Evolutionary conservation across 2,329 filamentous ascomycete genomes (phyloP).

Genomic region (Calonectria hawksworthii): DNA sequence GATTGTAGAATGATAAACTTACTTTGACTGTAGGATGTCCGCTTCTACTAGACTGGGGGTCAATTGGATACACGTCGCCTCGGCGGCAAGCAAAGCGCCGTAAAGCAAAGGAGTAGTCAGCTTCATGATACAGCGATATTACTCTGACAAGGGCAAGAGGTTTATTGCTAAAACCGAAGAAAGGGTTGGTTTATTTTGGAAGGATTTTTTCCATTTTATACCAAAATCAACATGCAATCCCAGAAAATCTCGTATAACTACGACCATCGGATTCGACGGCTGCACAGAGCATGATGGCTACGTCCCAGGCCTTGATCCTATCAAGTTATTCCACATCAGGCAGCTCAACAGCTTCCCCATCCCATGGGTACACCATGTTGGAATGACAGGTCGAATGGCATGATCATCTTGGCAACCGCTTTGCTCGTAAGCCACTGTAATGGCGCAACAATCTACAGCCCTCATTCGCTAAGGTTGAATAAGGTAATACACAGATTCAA

Average conservation of each 20-base stretch:
- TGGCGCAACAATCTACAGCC: conserved; percentile 17
- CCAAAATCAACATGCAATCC: conserved; percentile 26
- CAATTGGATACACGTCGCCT: conserved; percentile 40
- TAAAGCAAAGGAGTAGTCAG: conserved; percentile 37
- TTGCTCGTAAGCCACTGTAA: conserved; percentile 29
- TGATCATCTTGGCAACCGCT: conserved; percentile 36
- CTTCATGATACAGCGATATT: conserved; percentile 36
- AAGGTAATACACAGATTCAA: not conserved
- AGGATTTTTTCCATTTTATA: not conserved
- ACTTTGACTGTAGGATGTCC: conserved; percentile 43
- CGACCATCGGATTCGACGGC: not conserved
- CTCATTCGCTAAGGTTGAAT: conserved; percentile 32
- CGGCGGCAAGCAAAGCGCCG: conserved; percentile 38
- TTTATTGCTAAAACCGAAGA: not conserved
- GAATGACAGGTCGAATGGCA: conserved; percentile 42
- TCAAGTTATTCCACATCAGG: conserved; percentile 25
- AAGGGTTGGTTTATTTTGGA: not conserved
- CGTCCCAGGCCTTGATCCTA: conserved; percentile 3
- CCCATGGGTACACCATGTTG: conserved; percentile 34
- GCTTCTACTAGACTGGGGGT: conserved; percentile 42
- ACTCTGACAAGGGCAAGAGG: not conserved
- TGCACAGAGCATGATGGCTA: conserved; percentile 18
- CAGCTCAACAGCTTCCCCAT: conserved; percentile 19
- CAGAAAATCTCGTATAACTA: not conserved
- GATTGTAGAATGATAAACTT: not conserved